Conservation (phyloP, 306 rosid species). For the Lathyrus aphaca region DNA sequence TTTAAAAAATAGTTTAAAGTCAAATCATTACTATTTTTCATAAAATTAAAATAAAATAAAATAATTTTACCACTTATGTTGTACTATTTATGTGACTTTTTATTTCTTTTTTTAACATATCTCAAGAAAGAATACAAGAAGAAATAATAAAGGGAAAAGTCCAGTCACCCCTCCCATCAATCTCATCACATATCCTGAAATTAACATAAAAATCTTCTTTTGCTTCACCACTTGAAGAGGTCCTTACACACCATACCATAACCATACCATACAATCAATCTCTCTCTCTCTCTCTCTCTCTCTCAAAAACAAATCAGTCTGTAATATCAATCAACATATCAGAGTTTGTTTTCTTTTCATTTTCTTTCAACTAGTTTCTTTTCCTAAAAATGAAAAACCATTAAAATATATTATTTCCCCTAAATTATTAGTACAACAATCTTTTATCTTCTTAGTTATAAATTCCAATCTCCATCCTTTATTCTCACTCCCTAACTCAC, state of each 20-base stretch:
- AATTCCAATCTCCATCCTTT: conserved; percentile 16
- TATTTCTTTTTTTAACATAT: too few relatives aligned
- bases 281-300: not conserved
- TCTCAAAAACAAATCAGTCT: conserved; percentile 21
- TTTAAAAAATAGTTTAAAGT: too few relatives aligned
- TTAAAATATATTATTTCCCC: conserved; percentile 24
- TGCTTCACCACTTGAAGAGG: conserved; percentile 53
- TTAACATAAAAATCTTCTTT: conserved; percentile 29
- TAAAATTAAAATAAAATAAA: too few relatives aligned
- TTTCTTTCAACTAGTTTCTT: conserved; percentile 44
- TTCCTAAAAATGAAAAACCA: conserved; percentile 41
- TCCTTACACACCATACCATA: not conserved
- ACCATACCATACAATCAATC: not conserved
- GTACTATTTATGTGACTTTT: too few relatives aligned
- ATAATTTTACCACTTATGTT: too few relatives aligned
- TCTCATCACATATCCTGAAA: conserved; percentile 61
- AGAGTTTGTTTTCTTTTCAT: conserved; percentile 38
- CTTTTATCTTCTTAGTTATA: conserved; percentile 22
- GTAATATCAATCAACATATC: conserved; percentile 51
- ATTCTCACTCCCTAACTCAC: conserved; percentile 35
- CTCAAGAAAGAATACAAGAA: conserved; percentile 24
- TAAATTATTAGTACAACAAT: conserved; percentile 48
- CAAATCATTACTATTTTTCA: too few relatives aligned
- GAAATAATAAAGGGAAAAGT: conserved; percentile 52
- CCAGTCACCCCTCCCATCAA: conserved; percentile 68